Evolutionary conservation across 768 basidiomycete genomes (phyloP), one percentile per base, ranked within the genome.

Genomic region (Inosperma sp.): DNA sequence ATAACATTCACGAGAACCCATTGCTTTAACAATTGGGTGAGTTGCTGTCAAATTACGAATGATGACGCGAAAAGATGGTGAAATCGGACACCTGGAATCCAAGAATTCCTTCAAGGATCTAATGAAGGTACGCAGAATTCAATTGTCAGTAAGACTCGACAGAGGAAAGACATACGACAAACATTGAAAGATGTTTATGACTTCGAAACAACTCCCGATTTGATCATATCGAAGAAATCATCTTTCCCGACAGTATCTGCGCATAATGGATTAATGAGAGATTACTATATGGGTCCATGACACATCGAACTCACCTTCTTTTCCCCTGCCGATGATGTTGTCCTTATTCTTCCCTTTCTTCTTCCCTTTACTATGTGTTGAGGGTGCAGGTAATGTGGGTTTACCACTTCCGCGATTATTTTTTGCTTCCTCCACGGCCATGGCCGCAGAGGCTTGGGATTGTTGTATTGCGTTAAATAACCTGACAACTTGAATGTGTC

Each of bases 381-480:
- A 64, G 10, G 88, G 88, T 5, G 87, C 83, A 30, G 85, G 77
- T 42, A 91, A 63, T 0, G 82, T 79, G 26, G 87, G 81, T 59
- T 86, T 91, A 21, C 88, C 88, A 17, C 79, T 76, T 4, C 89
- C 88, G 59, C 84, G 75, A 25, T 74, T 64, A 9, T 76, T 70
- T 68, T 86, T 88, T 49, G 74, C 62, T 51, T 81, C 77, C 60
- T 82, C 82, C 19, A 73, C 76, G 9, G 76, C 76, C 5, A 65
- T 73, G 8, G 75, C 64, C 1, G 78, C 72, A 10, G 75, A 77
- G 22, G 75, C 70, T 59, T 93, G 90, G 16, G 88, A 84, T 56
- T 88, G 86, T 55, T 92, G 90, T 42, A 93, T 87, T 4, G 79
- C 82, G 59, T 93, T 93, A 72, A 93, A 93, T 13, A 93, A 71